phyloP scores from a whole-genome alignment of 768 basidiomycete genomes.

The Boletus coccyginus region DNA sequence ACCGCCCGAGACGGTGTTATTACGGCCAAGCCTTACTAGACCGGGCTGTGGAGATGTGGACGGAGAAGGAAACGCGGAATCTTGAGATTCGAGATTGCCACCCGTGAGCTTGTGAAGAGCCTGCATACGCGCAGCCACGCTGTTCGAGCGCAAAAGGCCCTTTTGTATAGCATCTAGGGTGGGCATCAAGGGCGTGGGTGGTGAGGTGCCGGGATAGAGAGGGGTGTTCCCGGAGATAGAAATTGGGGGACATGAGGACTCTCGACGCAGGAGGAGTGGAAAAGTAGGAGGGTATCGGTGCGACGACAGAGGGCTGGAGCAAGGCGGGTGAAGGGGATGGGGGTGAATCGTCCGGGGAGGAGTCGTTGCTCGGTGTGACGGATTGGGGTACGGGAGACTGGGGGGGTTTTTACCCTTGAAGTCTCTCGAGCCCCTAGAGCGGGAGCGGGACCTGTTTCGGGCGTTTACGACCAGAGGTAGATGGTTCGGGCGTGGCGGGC shows the following conservation, averaged over 20 bases:
- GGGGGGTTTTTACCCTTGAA: constrained; percentile 58
- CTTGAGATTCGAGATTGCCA: constrained; percentile 57
- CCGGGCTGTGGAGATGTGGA: constrained; percentile 48
- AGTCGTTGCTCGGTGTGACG: constrained; percentile 55
- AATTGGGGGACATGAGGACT: constrained; percentile 42
- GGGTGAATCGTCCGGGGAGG: constrained; percentile 61
- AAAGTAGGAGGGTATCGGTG: constrained; percentile 57
- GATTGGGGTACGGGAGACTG: constrained; percentile 46
- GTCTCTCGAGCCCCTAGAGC: constrained; percentile 64
- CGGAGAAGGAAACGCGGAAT: constrained; percentile 51
- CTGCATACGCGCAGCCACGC: constrained; percentile 74
- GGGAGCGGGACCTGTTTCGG: constrained; percentile 69
- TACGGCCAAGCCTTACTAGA: constrained; percentile 51
- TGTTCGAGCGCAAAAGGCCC: constrained; percentile 86
- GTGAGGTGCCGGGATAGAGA: constrained; percentile 65
- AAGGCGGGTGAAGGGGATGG: constrained; percentile 28
- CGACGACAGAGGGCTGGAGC: constrained; percentile 36
- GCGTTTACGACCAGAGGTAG: constrained; percentile 51
- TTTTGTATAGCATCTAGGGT: constrained; percentile 76
- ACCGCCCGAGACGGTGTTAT: constrained; percentile 81
- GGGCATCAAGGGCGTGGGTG: constrained; percentile 62
- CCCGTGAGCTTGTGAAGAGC: constrained; percentile 86
- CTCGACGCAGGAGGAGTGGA: constrained; percentile 43
- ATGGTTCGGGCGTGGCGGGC: constrained; percentile 40
- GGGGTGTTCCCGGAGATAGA: constrained; percentile 52